Base-by-base conservation (phyloP, 148 eudicot genomes). In the Rhododendron kiyosumense region DNA sequence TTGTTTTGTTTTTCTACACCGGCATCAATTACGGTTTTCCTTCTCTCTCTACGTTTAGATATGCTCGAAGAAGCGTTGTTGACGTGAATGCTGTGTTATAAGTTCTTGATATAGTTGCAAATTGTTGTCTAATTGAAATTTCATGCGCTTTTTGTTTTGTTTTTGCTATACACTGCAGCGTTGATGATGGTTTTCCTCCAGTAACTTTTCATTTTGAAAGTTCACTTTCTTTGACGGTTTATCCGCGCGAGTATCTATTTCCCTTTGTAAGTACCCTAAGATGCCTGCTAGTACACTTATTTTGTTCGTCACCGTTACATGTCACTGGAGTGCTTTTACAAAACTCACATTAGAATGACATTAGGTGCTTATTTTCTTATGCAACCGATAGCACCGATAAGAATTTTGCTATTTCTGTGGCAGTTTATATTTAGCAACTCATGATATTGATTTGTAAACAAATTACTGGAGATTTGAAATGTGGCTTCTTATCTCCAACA, bases 131-230 rank as follows among this genome's bases (percentile, higher is more conserved):
- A 77, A 76, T 41, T 26, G 71, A 77, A 77, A 38, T 11, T 61
- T 84, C 59, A 85, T 14, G 1, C 2, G 3, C 8, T n/a, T 2
- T 34, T n/a, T n/a, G 78, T n/a, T n/a, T 82, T 34, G 41, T 1
- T 81, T 81, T 41, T 61, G 57, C 41, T 79, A 57, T 73, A n/a
- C 78, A 81, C 80, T 91, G 86, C 93, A 96, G 99, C 87, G 90
- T 96, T 90, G 99, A 96, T 88, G 98, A 96, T 85, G 98, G 91
- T 89, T 96, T 96, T 87, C 99, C 99, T 12, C 84, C 90, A 5
- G 95, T 96, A 71, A 93, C 92, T 43, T 90, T 96, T 79, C 90
- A 92, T 86, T 96, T 96, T 88, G 89, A 88, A 85, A 89, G 90
- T 82, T 89, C 92, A 45, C 96, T 96, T 81, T 86, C 90, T 59